A percentile compares a stretch with the other conserved stretches of the same genome.
Evolutionary conservation across 768 basidiomycete species (phyloP).

Genomic region (Boletus insuetus): DNA sequence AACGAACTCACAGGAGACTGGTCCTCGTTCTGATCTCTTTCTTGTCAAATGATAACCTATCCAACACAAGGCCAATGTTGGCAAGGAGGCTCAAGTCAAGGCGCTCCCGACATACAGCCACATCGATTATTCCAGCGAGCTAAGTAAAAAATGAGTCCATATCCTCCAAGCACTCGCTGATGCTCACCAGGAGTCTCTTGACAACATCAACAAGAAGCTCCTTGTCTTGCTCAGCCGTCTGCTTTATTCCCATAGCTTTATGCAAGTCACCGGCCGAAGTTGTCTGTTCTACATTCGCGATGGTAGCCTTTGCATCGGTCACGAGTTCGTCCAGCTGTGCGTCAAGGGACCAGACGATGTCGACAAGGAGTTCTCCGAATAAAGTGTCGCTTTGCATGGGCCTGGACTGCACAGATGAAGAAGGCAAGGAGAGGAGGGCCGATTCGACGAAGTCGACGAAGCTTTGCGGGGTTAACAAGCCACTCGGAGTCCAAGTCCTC

Average conservation of each 20-base stretch:
- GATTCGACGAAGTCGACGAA: conserved; percentile 66
- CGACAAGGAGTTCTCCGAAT: conserved; percentile 72
- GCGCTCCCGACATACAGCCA: conserved; percentile 67
- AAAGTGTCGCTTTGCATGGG: conserved; percentile 40
- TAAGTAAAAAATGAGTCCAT: conserved; percentile 27
- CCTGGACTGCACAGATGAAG: conserved; percentile 46
- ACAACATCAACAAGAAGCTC: conserved; percentile 56
- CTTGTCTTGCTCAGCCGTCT: conserved; percentile 62
- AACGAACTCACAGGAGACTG: conserved; percentile 66
- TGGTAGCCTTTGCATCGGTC: conserved; percentile 47
- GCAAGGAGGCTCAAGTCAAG: conserved; percentile 66
- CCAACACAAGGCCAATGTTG: conserved; percentile 64
- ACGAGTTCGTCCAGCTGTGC: conserved; percentile 70
- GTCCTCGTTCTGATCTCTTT: conserved; percentile 81
- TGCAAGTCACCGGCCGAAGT: conserved; percentile 21
- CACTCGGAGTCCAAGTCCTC: conserved; percentile 50
- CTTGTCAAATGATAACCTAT: conserved; percentile 65
- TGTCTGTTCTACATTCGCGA: conserved; percentile 32
- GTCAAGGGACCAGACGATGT: conserved; percentile 81
- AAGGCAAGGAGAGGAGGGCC: conserved; percentile 60
- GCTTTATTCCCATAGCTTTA: conserved; percentile 44
- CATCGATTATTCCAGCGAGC: conserved; percentile 56
- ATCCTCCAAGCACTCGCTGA: not conserved
- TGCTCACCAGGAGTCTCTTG: conserved; percentile 54
- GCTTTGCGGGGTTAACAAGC: conserved; percentile 44